Base-by-base conservation (phyloP, 2,329 filamentous ascomycete species). In the Penicillium hesseltinei region DNA sequence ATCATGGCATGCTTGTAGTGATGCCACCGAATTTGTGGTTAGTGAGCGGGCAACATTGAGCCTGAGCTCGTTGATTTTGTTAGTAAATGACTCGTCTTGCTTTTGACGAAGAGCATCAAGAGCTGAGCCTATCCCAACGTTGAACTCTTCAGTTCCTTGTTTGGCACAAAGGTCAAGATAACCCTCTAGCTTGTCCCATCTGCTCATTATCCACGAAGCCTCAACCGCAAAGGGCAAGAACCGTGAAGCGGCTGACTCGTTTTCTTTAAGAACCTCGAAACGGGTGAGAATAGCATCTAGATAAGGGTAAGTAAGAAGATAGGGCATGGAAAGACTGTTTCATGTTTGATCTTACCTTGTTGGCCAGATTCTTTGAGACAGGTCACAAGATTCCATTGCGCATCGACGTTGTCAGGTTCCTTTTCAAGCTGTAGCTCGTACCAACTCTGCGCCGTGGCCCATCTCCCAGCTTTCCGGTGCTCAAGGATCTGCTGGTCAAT, bases 331-430 rank as follows among this genome's bases (percentile, higher is more conserved):
- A 36, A 27, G 7, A n/a, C 4, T 21, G 9, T 36, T 13, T 38
- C 23, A 51, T 25, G 13, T 21, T 38, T 19, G 11, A 31, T 39
- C 39, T 73, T 78, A 92, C 90, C 90, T 75, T 97, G 88, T 71
- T 97, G 94, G 0, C 93, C 94, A n/a, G 92, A 96, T 71, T 97
- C 92, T 70, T 92, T 92, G 10, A 99, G 80, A 67, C 94, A 97
- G 31, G 87, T 89, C 53, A 99, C 79, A 36, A 99, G 81, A 66
- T 95, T 90, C 56, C 90, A 81, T 71, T 97, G 92, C 13, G 90
- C 82, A 56, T 95, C 89, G 19, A 84, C 72, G 69, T 96, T 88
- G 52, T 88, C 81, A 0, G 93, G 92, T 45, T 88, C 83, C 66
- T 94, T 87, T 3, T 89, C 88, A 35, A 97, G 81, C 62, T 92